Conservation (phyloP, 768 basidiomycete genomes). For the Boletellus ananas region DNA sequence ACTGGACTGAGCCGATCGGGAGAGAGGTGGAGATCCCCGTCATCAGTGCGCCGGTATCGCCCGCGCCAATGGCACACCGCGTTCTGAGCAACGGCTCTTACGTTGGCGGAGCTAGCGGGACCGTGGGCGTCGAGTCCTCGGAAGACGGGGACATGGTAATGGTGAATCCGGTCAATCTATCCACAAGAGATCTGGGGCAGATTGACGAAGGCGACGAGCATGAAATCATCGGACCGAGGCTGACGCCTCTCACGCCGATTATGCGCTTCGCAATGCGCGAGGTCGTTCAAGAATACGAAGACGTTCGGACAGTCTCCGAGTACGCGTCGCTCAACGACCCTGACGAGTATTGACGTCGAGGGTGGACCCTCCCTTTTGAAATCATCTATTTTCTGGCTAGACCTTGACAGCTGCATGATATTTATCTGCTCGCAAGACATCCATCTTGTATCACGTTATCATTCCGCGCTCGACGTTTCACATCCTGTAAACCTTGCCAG, state of each 20-base stretch:
- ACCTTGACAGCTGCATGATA: background rate
- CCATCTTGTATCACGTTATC: background rate
- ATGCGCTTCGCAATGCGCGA: conserved; percentile 83
- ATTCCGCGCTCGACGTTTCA: conserved; percentile 3
- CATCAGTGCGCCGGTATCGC: conserved; percentile 26
- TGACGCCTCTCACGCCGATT: conserved; percentile 75
- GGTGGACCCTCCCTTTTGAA: too few relatives aligned
- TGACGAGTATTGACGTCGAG: conserved; percentile 54
- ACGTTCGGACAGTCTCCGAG: conserved; percentile 69
- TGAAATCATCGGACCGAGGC: conserved; percentile 64
- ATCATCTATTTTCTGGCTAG: background rate
- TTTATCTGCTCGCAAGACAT: conserved; percentile 8
- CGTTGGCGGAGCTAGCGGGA: conserved; percentile 37
- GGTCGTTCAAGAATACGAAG: conserved; percentile 79
- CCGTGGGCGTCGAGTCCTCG: conserved; percentile 36
- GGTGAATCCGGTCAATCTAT: conserved; percentile 34
- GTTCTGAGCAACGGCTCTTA: conserved; percentile 28
- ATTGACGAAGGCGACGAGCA: conserved; percentile 52
- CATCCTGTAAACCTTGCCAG: background rate
- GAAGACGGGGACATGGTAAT: conserved; percentile 50
- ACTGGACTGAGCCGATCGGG: conserved; percentile 72
- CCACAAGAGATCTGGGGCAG: conserved; percentile 41
- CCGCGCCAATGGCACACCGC: conserved; percentile 25
- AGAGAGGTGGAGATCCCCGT: conserved; percentile 40
- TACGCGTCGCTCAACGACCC: conserved; percentile 69